phyloP scores from a whole-genome alignment of 1,284 basidiomycete genomes.

The Puccinia coronata region DNA sequence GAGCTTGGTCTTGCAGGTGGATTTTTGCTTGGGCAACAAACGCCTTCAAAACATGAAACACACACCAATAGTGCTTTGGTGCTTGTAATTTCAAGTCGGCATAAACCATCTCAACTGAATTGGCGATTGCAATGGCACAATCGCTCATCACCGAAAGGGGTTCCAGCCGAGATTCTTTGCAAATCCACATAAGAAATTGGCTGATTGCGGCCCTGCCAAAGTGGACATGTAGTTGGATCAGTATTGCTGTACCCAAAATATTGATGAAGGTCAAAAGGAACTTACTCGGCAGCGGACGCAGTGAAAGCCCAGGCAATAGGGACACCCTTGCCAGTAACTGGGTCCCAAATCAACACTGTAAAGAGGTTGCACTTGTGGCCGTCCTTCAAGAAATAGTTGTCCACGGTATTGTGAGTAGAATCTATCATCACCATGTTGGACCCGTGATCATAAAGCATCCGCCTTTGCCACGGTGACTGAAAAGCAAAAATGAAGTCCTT shows the following conservation, averaged over 20 bases:
- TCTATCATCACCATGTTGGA: not conserved
- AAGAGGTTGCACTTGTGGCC: not conserved
- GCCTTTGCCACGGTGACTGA: not conserved
- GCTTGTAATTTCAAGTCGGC: not conserved
- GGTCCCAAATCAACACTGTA: not conserved
- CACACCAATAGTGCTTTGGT: slow-evolving; percentile 19
- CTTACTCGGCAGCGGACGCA: not conserved
- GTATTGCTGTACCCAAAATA: too few relatives aligned
- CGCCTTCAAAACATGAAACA: not conserved
- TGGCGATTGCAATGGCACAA: not conserved
- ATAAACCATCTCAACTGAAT: not conserved
- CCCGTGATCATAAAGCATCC: not conserved
- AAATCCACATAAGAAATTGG: not conserved
- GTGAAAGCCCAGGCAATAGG: slow-evolving; percentile 1
- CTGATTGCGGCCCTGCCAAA: not conserved
- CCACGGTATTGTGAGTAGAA: not conserved
- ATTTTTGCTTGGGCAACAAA: not conserved
- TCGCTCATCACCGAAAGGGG: not conserved
- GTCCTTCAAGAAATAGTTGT: not conserved
- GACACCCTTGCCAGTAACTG: not conserved
- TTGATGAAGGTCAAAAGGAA: too few relatives aligned
- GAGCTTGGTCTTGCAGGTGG: not conserved
- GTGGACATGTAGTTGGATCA: too few relatives aligned
- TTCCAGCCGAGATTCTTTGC: not conserved
- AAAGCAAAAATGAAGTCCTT: not conserved